Conservation (phyloP, 768 basidiomycete genomes). For the Calocera viscosa region DNA sequence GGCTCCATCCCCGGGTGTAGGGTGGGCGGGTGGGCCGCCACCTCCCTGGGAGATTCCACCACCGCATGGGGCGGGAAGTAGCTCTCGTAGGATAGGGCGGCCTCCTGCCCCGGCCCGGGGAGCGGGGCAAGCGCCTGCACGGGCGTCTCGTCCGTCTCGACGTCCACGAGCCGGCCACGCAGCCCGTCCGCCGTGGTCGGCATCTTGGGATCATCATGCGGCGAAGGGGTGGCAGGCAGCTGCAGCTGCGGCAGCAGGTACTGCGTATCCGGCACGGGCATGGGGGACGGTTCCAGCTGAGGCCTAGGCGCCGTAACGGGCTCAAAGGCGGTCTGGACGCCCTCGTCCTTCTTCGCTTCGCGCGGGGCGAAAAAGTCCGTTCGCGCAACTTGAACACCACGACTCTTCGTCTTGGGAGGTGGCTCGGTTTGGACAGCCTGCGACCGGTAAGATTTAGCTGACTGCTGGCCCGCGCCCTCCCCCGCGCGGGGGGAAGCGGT, state of each 20-base stretch:
- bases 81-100: background rate
- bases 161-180: constrained; percentile 1
- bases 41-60: background rate
- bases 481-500: no score
- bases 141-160: constrained; percentile 1
- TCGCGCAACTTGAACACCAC: constrained; percentile 44
- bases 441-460: constrained; percentile 36
- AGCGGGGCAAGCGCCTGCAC: background rate
- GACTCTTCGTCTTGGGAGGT: constrained; percentile 36
- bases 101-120: background rate
- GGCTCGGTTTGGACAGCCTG: constrained; percentile 56
- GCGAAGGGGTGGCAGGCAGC: background rate
- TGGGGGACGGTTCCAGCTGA: background rate
- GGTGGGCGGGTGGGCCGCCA: background rate
- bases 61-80: background rate
- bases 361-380: background rate
- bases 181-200: background rate
- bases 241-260: background rate
- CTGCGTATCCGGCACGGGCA: constrained; percentile 1
- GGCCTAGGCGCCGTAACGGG: background rate
- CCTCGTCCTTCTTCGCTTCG: background rate
- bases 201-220: constrained; percentile 1
- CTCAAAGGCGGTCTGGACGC: background rate
- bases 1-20: background rate
- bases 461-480: background rate